Base-by-base conservation (phyloP, 2,329 filamentous ascomycete species). In the Alternaria rosae region DNA sequence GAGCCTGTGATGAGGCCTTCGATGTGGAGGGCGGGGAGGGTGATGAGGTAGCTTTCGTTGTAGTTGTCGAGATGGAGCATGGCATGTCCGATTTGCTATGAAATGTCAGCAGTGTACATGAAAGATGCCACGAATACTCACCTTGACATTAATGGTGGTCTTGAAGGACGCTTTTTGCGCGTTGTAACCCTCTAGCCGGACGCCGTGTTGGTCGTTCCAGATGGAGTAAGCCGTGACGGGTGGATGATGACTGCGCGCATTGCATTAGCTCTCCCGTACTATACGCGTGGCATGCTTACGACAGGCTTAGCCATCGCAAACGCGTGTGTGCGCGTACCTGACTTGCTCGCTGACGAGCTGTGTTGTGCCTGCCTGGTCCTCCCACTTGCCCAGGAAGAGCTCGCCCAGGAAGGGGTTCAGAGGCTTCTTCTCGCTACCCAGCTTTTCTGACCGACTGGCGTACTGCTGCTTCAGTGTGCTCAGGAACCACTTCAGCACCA, bases 401-500 rank as follows among this genome's bases (percentile, higher is more conserved):
- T 99, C 94, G 59, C 94, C 94, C 35, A 99, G 82, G 82, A 99
- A 98, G 0, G 95, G 95, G 77, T 99, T 98, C 62, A 99, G 83
- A 3, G 94, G 94, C 85, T 98, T 99, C 88, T 98, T 98, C 85
- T 97, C 94, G 75, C 93, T 95, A 52, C 93, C 93, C 67, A 89
- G 81, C 78, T 89, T 89, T 78, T 97, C 94, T 76, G 92, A 96
- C 61, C 88, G 84, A 70, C 85, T 88, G 70, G 85, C 87, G 77
- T 91, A 91, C 78, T 97, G 93, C 80, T 96, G 92, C 83, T 95
- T 97, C 54, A 98, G 85, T 4, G 94, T 97, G 74, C 89, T 94
- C 57, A 98, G 82, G 82, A 97, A 98, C 94, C 94, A 98, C 81
- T 94, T 96, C 72, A 97, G 84, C n/a, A 98, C 94, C 32, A 94